A percentile compares a stretch with the other conserved stretches of the same genome.
These are phyloP conservation scores for Daldinia vernicosa DNA, from an alignment of 495 filamentous ascomycete species.

Conservation along the genomic window DNA sequence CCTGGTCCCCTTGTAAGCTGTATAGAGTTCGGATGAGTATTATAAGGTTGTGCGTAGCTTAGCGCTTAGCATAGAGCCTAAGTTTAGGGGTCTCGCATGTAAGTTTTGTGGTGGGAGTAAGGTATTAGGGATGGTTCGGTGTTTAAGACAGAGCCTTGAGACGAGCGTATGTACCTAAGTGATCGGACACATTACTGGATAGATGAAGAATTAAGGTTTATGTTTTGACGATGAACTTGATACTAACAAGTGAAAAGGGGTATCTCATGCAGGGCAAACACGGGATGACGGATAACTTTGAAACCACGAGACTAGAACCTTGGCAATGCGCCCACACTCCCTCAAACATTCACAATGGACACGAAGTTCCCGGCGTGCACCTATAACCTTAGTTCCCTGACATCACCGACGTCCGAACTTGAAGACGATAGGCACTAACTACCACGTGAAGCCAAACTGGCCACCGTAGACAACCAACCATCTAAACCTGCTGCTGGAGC, in stretches of 20 bases:
- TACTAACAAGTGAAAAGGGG: background rate
- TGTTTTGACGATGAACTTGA: background rate
- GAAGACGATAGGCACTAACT: too few species aligned
- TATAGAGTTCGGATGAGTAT: conserved; percentile 23
- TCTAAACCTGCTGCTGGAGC: conserved; percentile 39
- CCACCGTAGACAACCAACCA: background rate
- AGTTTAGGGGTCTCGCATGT: conserved; percentile 7
- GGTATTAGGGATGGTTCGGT: background rate
- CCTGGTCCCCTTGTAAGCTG: background rate
- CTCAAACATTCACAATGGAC: background rate
- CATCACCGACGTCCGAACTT: conserved; percentile 5
- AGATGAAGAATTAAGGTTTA: background rate
- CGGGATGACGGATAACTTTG: background rate
- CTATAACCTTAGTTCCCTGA: conserved; percentile 34
- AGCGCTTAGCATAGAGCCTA: conserved; percentile 8
- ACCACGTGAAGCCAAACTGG: too few species aligned
- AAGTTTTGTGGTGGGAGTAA: conserved; percentile 4
- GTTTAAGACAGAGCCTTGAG: background rate
- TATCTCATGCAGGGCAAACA: background rate
- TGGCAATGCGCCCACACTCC: background rate
- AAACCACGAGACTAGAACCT: background rate
- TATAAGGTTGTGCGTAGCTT: conserved; percentile 10
- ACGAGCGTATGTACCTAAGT: too few species aligned
- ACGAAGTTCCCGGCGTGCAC: conserved; percentile 23
- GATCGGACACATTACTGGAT: background rate